Percentiles rank a stretch among this genome's conserved stretches.
Conservation (phyloP, 2,329 filamentous ascomycete genomes). For the Chaetothyriales sp. region DNA sequence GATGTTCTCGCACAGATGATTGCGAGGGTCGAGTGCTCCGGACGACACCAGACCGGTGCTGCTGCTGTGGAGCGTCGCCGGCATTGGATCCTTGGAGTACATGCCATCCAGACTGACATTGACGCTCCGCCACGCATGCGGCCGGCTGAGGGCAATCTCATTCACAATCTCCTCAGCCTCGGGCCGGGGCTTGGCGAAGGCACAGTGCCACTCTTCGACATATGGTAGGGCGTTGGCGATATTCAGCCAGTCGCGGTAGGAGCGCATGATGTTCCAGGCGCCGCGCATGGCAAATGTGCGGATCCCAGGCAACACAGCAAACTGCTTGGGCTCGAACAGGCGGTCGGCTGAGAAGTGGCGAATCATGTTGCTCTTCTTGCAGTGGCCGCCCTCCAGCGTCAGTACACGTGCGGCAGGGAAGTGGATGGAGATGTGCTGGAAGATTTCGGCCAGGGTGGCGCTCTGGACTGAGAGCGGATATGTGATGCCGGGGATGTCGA, state of each 20-base stretch:
- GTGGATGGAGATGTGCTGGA: slow-evolving; percentile 43
- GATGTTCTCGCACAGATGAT: slow-evolving; percentile 52
- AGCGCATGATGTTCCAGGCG: slow-evolving; percentile 61
- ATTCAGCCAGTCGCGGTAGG: slow-evolving; percentile 45
- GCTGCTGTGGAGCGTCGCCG: slow-evolving; percentile 23
- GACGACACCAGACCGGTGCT: background rate
- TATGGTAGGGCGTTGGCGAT: slow-evolving; percentile 50
- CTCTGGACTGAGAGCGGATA: slow-evolving; percentile 49
- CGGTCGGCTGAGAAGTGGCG: slow-evolving; percentile 31
- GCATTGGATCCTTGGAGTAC: slow-evolving; percentile 43
- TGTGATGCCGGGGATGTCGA: slow-evolving; percentile 35
- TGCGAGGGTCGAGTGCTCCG: slow-evolving; percentile 18
- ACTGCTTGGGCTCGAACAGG: slow-evolving; percentile 19
- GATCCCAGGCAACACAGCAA: slow-evolving; percentile 36
- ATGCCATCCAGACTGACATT: slow-evolving; percentile 58
- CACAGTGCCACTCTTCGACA: slow-evolving; percentile 40
- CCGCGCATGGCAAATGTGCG: slow-evolving; percentile 57
- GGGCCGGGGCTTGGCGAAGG: slow-evolving; percentile 53
- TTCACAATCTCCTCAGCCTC: slow-evolving; percentile 60
- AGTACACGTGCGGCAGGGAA: slow-evolving; percentile 50
- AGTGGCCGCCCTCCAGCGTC: slow-evolving; percentile 61
- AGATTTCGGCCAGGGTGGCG: slow-evolving; percentile 54
- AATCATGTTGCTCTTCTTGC: slow-evolving; percentile 59
- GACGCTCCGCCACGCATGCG: slow-evolving; percentile 44
- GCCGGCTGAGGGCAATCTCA: slow-evolving; percentile 43